A percentile compares a stretch with the other conserved stretches of the same genome.
Conservation (phyloP, 345 rosid species). For the Salix purpurea region DNA sequence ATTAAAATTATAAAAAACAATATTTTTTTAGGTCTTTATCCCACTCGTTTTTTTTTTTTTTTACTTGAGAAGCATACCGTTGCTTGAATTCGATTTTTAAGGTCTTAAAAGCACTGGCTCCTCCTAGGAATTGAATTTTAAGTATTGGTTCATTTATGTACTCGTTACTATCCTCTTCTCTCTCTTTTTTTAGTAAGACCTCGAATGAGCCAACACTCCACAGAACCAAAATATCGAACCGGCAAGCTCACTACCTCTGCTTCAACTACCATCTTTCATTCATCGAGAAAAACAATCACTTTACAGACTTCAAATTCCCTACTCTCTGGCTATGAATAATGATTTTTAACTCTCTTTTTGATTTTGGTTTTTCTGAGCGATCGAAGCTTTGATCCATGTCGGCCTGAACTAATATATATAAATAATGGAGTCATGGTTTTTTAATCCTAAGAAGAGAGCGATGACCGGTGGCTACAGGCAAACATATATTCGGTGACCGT, state of each 20-base stretch:
- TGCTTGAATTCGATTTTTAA: too few species aligned
- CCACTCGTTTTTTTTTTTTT: too few species aligned
- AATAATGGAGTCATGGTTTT: conserved; percentile 5
- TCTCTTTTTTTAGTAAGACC: too few species aligned
- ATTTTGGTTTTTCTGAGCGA: conserved; percentile 3
- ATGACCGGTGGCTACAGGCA: conserved; percentile 34
- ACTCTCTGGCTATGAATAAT: background rate
- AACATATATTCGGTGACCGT: background rate
- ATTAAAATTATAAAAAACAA: too few species aligned
- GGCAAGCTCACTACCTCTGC: conserved; percentile 53
- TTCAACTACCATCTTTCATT: conserved; percentile 58
- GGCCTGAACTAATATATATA: background rate
- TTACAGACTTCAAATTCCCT: background rate
- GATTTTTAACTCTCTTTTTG: background rate
- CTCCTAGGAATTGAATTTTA: too few species aligned
- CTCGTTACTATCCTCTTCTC: too few species aligned
- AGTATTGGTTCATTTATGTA: too few species aligned
- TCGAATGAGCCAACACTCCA: too few species aligned
- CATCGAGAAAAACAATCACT: background rate
- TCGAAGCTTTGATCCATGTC: background rate
- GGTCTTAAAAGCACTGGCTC: too few species aligned
- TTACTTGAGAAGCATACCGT: too few species aligned
- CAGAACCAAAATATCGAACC: conserved; percentile 21
- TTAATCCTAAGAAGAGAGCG: conserved; percentile 18
- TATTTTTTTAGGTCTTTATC: too few species aligned